Evolutionary conservation across 2,329 filamentous ascomycete genomes (phyloP), one percentile per base, ranked within the genome.

Genomic region (Capronia coronata): DNA sequence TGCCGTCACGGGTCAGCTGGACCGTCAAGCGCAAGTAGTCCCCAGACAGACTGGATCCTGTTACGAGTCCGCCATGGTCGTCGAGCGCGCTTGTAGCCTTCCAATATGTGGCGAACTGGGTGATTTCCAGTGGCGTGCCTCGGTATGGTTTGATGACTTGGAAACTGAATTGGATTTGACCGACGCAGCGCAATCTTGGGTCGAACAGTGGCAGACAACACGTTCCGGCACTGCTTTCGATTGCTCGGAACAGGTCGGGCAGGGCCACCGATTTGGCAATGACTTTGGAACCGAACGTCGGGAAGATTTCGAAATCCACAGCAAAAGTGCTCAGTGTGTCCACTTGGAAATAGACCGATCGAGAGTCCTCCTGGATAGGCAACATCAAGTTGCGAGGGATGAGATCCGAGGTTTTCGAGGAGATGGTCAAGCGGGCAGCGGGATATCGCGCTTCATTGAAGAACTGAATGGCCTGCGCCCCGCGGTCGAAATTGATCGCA

Each of bases 41-140:
- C n/a, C 93, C 93, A 2, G 88, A 94, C 48, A 98, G 69, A 69
- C 91, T 97, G 8, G 91, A 97, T 0, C 91, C 93, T 0, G 91
- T 97, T 14, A 98, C 87, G 19, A 97, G 80, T 19, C 88, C 87
- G 63, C 80, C 93, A 19, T 86, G 84, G 40, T 89, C 86, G 65
- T 95, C 88, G 41, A 93, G 78, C 60, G 95, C 89, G 62, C 89
- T 95, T 1, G 93, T 98, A 0, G 91, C 91, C 68, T 97, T 98
- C 93, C 93, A 98, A 68, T 98, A 98, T 0, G 93, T 97, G 56
- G 94, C 93, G 61, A 97, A 98, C 63, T 97, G 90, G 1, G 93
- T 94, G 53, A 98, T 96, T 67, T 98, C 93, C 18, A 98, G 74
- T 2, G 93, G 89, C 53, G 89, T 85, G 6, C 93, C 91, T 55